phyloP scores from a whole-genome alignment of 148 eudicot genomes.

The Arctostaphylos glauca region DNA sequence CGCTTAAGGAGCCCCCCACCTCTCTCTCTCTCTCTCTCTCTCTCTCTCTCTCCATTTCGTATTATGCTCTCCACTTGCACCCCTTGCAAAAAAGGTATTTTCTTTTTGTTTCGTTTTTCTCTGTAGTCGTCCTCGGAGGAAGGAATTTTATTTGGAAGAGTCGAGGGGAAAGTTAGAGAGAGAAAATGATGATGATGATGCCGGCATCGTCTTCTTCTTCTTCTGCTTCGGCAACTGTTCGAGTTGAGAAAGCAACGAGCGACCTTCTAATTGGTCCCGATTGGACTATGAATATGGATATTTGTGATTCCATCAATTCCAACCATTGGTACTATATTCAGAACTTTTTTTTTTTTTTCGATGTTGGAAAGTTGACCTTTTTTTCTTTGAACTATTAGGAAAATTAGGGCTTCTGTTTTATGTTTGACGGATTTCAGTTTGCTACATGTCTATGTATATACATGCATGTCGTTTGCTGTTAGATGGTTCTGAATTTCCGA shows the following conservation, averaged over 20 bases:
- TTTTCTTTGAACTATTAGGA: background rate
- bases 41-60: too few relatives aligned
- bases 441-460: too few relatives aligned
- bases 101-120: background rate
- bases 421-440: background rate
- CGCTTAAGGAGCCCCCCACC: background rate
- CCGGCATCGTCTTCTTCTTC: slow-evolving; percentile 26
- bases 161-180: background rate
- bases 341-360: background rate
- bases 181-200: background rate
- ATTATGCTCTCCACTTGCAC: background rate
- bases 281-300: slow-evolving; percentile 90
- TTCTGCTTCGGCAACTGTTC: slow-evolving; percentile 45
- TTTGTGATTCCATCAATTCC: slow-evolving; percentile 77
- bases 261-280: slow-evolving; percentile 83
- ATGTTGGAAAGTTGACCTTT: background rate
- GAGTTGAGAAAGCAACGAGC: slow-evolving; percentile 93
- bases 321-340: slow-evolving; percentile 50
- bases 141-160: background rate
- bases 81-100: background rate
- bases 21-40: background rate
- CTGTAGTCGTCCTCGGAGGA: background rate
- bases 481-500: too few relatives aligned
- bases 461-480: background rate
- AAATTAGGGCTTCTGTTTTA: background rate